Conservation (phyloP, 768 basidiomycete genomes). For the Dendrothele bispora region DNA sequence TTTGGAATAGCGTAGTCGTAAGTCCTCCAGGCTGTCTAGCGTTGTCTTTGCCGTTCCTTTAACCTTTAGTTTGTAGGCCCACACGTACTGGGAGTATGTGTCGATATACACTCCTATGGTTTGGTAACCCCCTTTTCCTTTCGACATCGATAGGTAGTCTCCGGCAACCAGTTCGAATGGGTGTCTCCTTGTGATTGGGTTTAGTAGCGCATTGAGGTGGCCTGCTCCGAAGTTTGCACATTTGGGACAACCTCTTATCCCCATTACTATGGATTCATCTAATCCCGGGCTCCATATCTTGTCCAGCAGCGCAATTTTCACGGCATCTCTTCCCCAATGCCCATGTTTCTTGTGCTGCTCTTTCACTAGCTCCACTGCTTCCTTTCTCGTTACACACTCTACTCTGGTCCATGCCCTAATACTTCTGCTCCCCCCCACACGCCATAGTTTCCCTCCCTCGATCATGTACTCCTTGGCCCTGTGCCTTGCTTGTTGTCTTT, state of each 20-base stretch:
- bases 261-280: conserved; percentile 18
- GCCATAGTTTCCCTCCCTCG: conserved; percentile 21
- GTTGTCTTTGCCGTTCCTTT: neutral
- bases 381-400: conserved; percentile 6
- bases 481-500: conserved; percentile 13
- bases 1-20: conserved; percentile 21
- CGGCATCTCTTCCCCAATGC: conserved; percentile 16
- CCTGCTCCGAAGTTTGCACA: conserved; percentile 8
- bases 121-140: conserved; percentile 2
- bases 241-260: conserved; percentile 20
- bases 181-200: conserved; percentile 25
- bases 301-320: conserved; percentile 14
- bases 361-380: conserved; percentile 15
- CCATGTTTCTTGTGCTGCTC: neutral
- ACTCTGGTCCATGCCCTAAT: neutral
- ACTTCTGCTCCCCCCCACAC: conserved; percentile 6
- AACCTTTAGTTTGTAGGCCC: conserved; percentile 27
- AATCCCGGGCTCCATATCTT: conserved; percentile 18
- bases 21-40: neutral
- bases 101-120: conserved; percentile 29
- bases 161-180: conserved; percentile 16
- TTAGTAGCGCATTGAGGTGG: conserved; percentile 23
- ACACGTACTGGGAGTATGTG: conserved; percentile 26
- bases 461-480: conserved; percentile 18
- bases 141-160: conserved; percentile 13